These are phyloP conservation scores for Grigorovia yakushimaensis DNA, from an alignment of 805 yeast genomes.

Conservation along the genomic window DNA sequence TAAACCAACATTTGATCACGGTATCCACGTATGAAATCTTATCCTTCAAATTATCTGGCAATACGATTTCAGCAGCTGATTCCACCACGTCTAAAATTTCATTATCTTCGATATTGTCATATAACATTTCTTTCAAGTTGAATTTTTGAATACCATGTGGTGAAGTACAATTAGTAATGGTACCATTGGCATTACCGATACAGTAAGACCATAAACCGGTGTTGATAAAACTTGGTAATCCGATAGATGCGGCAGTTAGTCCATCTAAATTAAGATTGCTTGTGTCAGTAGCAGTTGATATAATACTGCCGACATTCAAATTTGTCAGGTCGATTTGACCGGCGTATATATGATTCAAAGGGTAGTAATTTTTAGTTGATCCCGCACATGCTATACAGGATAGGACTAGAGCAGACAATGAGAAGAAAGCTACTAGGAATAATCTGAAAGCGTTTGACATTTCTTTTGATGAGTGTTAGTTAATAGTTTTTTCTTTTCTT, in stretches of 20 bases:
- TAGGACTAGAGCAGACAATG: constrained; percentile 38
- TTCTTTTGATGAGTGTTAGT: no score
- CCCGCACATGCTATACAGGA: constrained; percentile 45
- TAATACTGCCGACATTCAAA: constrained; percentile 11
- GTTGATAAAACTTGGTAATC: constrained; percentile 37
- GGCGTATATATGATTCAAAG: constrained; percentile 37
- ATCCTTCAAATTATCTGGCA: constrained; percentile 46
- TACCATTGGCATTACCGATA: constrained; percentile 28
- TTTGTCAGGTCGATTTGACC: constrained; percentile 38
- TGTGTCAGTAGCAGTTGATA: constrained; percentile 8
- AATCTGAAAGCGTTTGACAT: constrained; percentile 18
- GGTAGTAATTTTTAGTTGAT: constrained; percentile 33
- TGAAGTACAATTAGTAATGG: constrained; percentile 19
- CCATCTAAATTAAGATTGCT: neutral
- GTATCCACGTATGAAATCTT: constrained; percentile 37
- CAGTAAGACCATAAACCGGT: constrained; percentile 63
- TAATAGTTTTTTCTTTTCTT: no score
- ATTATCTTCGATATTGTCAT: constrained; percentile 24
- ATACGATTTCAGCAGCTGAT: constrained; percentile 27
- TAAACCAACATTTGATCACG: constrained; percentile 50
- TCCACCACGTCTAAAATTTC: constrained; percentile 11
- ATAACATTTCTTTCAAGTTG: constrained; percentile 15
- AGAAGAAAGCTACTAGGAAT: constrained; percentile 20
- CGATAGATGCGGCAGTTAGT: constrained; percentile 15
- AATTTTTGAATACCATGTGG: constrained; percentile 25